Evolutionary conservation across 2,329 filamentous ascomycete species (phyloP), one percentile per base, ranked within the genome.

Genomic region (Colletotrichum spaethianum): DNA sequence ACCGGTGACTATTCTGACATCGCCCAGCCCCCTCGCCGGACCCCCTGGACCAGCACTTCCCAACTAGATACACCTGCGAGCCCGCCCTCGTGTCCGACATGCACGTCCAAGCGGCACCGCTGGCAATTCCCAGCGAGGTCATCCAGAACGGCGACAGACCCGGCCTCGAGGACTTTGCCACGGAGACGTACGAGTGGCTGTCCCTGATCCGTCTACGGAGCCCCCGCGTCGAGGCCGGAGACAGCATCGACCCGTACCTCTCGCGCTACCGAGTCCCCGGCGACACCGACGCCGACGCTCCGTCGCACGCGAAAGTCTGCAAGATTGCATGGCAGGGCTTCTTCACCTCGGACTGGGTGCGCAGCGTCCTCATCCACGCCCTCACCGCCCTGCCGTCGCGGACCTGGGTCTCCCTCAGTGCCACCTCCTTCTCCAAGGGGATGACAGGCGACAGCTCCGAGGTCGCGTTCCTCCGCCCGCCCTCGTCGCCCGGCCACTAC

Each of bases 131-230:
- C 4, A 44, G 75, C 3, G 74, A 76, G 6, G 70, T 78, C 20
- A 75, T 85, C 52, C 75, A 81, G 57, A 74, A 78, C 2, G 76
- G 82, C 44, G 84, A 85, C 48, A 80, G 82, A 63, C 82, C 84
- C 52, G 86, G 88, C 9, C 84, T 93, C 44, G 90, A 93, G 70
- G 90, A 94, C 28, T 87, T 87, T 72, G 88, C 89, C 1, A 85
- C 87, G 0, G 90, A 92, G 23, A 78, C 92, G 16, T 91, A 95
- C 74, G 94, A 96, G 81, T 96, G 93, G 91, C 78, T 96, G 0
- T 91, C 91, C 2, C 82, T 97, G n/a, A 79, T 92, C 6, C 86
- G 88, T 14, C 84, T 95, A 0, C 82, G 85, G 12, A 94, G 93
- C 67, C 90, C 92, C n/a, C 86, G 93, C 31, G 79, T 95, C 23